phyloP scores from a whole-genome alignment of 306 rosid species.

The Sicyos edulis region DNA sequence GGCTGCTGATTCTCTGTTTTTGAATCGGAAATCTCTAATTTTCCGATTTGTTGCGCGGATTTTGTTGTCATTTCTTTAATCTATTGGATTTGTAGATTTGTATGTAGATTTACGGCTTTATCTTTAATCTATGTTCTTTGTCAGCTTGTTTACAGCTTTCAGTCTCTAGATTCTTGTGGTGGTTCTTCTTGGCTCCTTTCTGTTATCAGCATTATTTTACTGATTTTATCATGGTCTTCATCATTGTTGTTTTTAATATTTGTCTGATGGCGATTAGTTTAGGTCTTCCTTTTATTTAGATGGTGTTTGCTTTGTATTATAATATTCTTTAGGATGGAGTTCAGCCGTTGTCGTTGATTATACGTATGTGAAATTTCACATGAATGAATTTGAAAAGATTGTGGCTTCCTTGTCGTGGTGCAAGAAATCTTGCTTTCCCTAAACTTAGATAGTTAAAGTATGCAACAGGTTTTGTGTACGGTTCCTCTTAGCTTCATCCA shows the following conservation, averaged over 20 bases:
- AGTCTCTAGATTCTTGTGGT: not conserved
- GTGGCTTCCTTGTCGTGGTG: slow-evolving; percentile 5
- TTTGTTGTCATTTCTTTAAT: not conserved
- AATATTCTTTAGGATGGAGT: not conserved
- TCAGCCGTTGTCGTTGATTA: not conserved
- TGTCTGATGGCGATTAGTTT: not conserved
- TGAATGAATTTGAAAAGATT: not conserved
- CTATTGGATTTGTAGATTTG: not conserved
- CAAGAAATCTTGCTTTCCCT: not conserved
- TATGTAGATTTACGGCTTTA: not conserved
- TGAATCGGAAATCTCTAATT: not conserved
- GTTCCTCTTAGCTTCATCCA: not conserved
- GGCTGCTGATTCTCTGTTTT: not conserved
- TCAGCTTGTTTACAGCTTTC: not conserved
- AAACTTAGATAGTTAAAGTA: not conserved
- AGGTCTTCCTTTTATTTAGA: not conserved
- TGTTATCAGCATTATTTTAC: slow-evolving; percentile 1
- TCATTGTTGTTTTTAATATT: not conserved
- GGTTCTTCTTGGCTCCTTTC: not conserved
- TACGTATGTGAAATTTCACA: not conserved
- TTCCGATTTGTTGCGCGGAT: not conserved
- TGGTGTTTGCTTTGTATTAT: not conserved
- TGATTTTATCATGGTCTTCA: slow-evolving; percentile 4
- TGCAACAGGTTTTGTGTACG: not conserved
- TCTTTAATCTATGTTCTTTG: not conserved